Evolutionary conservation across 306 rosid genomes (phyloP).

Genomic region (Citrullus colocynthis): DNA sequence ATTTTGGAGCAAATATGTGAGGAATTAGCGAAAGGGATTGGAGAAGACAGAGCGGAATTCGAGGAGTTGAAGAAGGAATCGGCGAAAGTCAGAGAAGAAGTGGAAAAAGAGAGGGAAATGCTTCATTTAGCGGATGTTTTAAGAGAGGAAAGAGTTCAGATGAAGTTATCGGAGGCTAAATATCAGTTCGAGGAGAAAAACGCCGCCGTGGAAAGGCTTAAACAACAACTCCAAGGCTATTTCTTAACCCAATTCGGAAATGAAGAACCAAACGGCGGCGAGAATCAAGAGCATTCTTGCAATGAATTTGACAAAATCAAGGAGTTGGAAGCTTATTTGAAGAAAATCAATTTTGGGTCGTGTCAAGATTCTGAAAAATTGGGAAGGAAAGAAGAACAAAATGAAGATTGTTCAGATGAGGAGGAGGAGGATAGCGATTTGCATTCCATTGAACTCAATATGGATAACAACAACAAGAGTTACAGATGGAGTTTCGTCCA

Average conservation of each 20-base stretch:
- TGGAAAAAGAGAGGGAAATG: constrained; percentile 89
- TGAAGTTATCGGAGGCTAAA: constrained; percentile 93
- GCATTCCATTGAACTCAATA: constrained; percentile 78
- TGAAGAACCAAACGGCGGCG: constrained; percentile 15
- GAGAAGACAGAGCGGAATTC: constrained; percentile 68
- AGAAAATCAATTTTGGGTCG: constrained; percentile 35
- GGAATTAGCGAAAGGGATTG: constrained; percentile 65
- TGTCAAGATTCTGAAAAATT: constrained; percentile 16
- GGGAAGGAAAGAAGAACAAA: constrained; percentile 6
- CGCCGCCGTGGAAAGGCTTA: constrained; percentile 55
- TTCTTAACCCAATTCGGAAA: constrained; percentile 20
- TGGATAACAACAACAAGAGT: constrained; percentile 49
- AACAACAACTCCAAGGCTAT: constrained; percentile 47
- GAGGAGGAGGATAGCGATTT: constrained; percentile 57
- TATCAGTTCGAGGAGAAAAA: constrained; percentile 87
- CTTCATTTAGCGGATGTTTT: constrained; percentile 77
- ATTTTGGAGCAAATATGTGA: constrained; percentile 73
- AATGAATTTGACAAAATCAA: constrained; percentile 31
- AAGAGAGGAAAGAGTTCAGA: constrained; percentile 90
- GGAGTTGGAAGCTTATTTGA: constrained; percentile 63
- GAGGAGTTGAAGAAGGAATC: constrained; percentile 81
- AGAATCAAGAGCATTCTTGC: constrained; percentile 10
- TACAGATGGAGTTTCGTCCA: constrained; percentile 50
- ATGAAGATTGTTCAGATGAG: constrained; percentile 33
- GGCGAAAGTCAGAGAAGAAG: constrained; percentile 55